Evolutionary conservation across 2,329 filamentous ascomycete genomes (phyloP).

Genomic region (Hypoxylon sp.): DNA sequence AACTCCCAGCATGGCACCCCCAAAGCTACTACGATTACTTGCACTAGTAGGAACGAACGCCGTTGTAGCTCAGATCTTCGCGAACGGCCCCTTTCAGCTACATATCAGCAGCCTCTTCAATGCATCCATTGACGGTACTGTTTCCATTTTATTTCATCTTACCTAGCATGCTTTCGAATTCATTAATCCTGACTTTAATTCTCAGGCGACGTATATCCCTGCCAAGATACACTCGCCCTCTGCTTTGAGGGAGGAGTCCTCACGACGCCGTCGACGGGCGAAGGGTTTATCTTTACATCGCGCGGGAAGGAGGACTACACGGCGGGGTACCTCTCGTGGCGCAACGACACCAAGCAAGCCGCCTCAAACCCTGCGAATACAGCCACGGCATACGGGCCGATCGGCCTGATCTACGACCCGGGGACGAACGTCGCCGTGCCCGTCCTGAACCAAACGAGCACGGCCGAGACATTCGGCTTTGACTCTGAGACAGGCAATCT

Average conservation of each 20-base stretch:
- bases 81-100: slow-evolving; percentile 33
- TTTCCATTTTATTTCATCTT: not conserved
- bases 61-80: slow-evolving; percentile 11
- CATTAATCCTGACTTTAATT: not conserved
- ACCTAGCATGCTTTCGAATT: not conserved
- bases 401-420: slow-evolving; percentile 30
- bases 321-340: slow-evolving; percentile 23
- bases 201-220: slow-evolving; percentile 22
- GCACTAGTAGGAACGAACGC: not conserved
- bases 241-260: slow-evolving; percentile 3
- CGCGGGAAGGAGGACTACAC: slow-evolving; percentile 16
- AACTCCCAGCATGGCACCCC: slow-evolving; percentile 9
- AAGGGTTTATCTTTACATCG: slow-evolving; percentile 30
- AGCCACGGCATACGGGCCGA: slow-evolving; percentile 8
- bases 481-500: slow-evolving; percentile 18
- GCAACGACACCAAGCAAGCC: not conserved
- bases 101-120: slow-evolving; percentile 20
- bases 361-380: not conserved
- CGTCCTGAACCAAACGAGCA: slow-evolving; percentile 22
- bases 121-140: slow-evolving; percentile 22
- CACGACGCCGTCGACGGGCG: not conserved
- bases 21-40: slow-evolving; percentile 4
- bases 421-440: slow-evolving; percentile 32
- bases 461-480: slow-evolving; percentile 22
- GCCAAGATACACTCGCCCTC: slow-evolving; percentile 3